Percentiles rank a stretch among this genome's conserved stretches.
phyloP scores from a whole-genome alignment of 73 alveolate genomes.

The Paramecium tetraurelia region DNA sequence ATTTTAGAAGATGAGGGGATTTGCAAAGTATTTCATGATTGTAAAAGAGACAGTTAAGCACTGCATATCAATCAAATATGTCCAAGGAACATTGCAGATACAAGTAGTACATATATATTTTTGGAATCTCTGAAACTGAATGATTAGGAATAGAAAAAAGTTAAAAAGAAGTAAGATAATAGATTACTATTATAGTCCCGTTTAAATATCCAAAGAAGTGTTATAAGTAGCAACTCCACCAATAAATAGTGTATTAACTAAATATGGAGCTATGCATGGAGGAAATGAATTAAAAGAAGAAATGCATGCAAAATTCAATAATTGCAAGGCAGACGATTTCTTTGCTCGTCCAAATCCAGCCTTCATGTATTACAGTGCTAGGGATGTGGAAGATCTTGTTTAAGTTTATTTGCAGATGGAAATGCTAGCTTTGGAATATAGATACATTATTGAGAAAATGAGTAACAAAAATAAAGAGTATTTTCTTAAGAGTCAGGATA shows the following conservation, averaged over 20 bases:
- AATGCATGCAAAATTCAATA: neutral
- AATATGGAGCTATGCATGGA: slow-evolving; percentile 1
- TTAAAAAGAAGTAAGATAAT: neutral
- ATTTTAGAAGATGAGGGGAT: neutral
- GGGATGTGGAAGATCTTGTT: slow-evolving; percentile 38
- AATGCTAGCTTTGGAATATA: neutral
- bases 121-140: neutral
- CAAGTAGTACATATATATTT: slow-evolving; percentile 7
- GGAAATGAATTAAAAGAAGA: slow-evolving; percentile 20
- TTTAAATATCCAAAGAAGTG: neutral
- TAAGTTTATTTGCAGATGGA: slow-evolving; percentile 19
- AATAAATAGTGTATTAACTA: neutral
- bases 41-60: slow-evolving; percentile 33
- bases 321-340: neutral
- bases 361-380: neutral
- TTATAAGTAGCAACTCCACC: slow-evolving; percentile 11
- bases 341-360: slow-evolving; percentile 11
- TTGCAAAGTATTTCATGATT: slow-evolving; percentile 29
- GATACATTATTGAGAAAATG: slow-evolving; percentile 10
- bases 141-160: neutral
- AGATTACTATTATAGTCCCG: neutral
- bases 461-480: slow-evolving; percentile 16
- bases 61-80: neutral
- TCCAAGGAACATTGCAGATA: slow-evolving; percentile 26
- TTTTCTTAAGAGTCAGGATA: neutral